A percentile compares a stretch with the other conserved stretches of the same genome.
Conservation (phyloP, 2,329 filamentous ascomycete genomes). For the Chalara sp. region DNA sequence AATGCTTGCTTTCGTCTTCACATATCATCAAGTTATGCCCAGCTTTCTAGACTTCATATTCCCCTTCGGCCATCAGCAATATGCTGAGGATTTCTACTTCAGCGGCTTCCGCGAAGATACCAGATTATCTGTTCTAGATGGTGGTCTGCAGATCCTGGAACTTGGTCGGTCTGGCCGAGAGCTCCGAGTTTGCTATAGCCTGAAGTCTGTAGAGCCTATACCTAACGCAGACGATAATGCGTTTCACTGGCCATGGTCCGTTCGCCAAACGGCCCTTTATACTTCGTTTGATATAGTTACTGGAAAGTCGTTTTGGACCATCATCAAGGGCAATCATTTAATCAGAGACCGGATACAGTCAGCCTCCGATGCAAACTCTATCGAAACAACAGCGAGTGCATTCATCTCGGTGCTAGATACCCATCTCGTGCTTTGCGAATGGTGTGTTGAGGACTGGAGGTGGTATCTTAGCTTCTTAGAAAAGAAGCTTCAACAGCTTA, state of each 20-base stretch:
- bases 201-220: slow-evolving; percentile 15
- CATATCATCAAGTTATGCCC: slow-evolving; percentile 28
- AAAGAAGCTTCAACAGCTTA: slow-evolving; percentile 3
- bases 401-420: slow-evolving; percentile 22
- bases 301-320: slow-evolving; percentile 28
- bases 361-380: slow-evolving; percentile 3
- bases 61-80: slow-evolving; percentile 21
- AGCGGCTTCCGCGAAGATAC: slow-evolving; percentile 19
- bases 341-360: slow-evolving; percentile 25
- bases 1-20: slow-evolving; percentile 22
- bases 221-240: background rate
- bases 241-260: slow-evolving; percentile 23
- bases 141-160: slow-evolving; percentile 9
- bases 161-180: slow-evolving; percentile 18
- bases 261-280: slow-evolving; percentile 29
- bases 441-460: slow-evolving; percentile 35
- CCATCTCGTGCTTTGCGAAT: slow-evolving; percentile 30
- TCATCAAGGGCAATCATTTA: slow-evolving; percentile 29
- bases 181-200: slow-evolving; percentile 22
- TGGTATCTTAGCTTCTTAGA: slow-evolving; percentile 35
- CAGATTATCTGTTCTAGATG: slow-evolving; percentile 3
- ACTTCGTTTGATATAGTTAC: slow-evolving; percentile 31
- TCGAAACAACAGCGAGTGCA: slow-evolving; percentile 5
- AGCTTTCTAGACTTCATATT: slow-evolving; percentile 26
- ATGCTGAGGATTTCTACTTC: slow-evolving; percentile 19